These are phyloP conservation scores for Exophiala spinifera DNA, from an alignment of 2,329 filamentous ascomycete genomes.

Conservation along the genomic window DNA sequence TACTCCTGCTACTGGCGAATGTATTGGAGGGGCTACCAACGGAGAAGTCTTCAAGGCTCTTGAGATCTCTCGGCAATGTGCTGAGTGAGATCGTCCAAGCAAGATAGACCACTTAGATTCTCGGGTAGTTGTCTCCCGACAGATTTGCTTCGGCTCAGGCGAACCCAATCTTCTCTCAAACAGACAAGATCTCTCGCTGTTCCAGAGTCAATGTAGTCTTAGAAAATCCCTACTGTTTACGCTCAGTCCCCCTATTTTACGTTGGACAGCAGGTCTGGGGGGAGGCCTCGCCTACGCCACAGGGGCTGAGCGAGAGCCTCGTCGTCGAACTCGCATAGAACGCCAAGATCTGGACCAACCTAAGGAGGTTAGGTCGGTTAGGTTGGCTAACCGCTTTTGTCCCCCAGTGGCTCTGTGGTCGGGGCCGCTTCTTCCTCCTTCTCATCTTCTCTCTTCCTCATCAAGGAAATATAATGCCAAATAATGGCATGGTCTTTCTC, in stretches of 20 bases:
- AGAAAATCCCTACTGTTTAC: no score
- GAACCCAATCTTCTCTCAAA: neutral
- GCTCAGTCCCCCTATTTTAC: neutral
- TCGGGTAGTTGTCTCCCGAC: neutral
- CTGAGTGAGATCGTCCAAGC: neutral
- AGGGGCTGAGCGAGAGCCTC: neutral
- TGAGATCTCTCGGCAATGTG: neutral
- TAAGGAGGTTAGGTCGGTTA: no score
- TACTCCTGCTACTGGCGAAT: no score
- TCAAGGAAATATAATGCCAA: neutral
- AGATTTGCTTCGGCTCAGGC: neutral
- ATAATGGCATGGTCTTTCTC: neutral
- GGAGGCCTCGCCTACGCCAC: neutral
- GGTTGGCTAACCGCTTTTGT: neutral
- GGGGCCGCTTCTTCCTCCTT: neutral
- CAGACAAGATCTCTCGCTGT: neutral
- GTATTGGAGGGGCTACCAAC: no score
- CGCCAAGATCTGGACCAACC: neutral
- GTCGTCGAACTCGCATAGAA: neutral
- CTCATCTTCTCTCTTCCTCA: neutral
- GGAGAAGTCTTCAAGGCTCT: no score
- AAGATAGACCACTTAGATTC: neutral
- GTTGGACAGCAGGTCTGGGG: neutral
- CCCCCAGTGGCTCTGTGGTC: neutral
- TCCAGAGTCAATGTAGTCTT: no score